A percentile compares a stretch with the other conserved stretches of the same genome.
phyloP scores from a whole-genome alignment of 163 green algal genomes.

The Scenedesmus sp. region DNA sequence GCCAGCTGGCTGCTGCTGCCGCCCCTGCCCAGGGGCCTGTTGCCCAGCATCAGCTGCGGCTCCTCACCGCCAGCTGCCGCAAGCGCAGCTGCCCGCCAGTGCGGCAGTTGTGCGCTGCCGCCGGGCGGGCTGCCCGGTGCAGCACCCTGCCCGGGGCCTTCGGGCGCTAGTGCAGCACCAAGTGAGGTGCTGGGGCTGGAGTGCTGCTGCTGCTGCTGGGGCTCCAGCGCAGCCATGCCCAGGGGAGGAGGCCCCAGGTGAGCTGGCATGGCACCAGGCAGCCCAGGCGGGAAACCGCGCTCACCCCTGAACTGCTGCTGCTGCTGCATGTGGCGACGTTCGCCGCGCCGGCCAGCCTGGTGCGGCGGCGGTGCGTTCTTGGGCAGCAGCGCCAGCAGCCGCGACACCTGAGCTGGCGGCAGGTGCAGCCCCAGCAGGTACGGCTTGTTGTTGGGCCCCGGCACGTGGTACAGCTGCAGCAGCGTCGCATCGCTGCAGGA shows the following conservation, averaged over 20 bases:
- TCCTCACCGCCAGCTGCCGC: conserved; percentile 3
- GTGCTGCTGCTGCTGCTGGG: conserved; percentile 4
- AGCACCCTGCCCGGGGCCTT: neutral
- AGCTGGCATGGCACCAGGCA: neutral
- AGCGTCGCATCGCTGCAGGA: conserved; percentile 52
- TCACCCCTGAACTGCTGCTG: neutral
- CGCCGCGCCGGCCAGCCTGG: neutral
- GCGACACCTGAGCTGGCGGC: conserved; percentile 20
- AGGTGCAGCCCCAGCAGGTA: conserved; percentile 52
- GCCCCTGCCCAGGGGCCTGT: conserved; percentile 10
- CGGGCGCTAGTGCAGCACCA: conserved; percentile 7
- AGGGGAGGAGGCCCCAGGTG: neutral
- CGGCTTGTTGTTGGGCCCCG: conserved; percentile 31
- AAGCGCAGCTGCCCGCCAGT: conserved; percentile 8
- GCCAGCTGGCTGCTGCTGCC: conserved; percentile 35
- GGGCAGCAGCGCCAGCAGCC: conserved; percentile 40
- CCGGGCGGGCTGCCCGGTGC: neutral
- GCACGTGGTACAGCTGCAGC: conserved; percentile 36
- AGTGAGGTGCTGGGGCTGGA: conserved; percentile 46
- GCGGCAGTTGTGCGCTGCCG: neutral
- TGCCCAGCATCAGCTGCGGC: conserved; percentile 34
- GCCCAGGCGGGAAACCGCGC: neutral
- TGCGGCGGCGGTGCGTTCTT: conserved; percentile 37
- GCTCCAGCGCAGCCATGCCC: neutral
- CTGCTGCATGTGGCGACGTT: conserved; percentile 1